Base-by-base conservation (phyloP, 768 basidiomycete genomes). In the Russula compacta region DNA sequence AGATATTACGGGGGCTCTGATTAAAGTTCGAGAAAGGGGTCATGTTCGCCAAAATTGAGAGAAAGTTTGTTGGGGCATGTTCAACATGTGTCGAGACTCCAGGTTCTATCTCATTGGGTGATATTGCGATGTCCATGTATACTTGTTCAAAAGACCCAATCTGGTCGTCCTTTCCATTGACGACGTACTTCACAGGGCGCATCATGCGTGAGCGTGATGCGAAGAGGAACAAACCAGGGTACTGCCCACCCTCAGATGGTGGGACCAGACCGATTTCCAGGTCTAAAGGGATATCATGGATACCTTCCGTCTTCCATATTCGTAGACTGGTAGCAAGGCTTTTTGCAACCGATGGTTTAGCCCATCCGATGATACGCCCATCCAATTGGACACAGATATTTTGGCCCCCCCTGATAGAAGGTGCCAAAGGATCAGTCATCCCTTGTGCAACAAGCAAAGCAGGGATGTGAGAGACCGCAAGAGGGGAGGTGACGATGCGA, bases 1-100 rank as follows among this genome's bases (percentile, higher is more conserved):
- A 93, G 58, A 93, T 93, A 68, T 93, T 93, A 69, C 91, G 83
- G 32, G 91, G 91, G 75, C 86, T 89, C 87, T 92, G 97, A 73
- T 99, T 99, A 76, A 98, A 99, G 73, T 99, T 95, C 46, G 95
- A 98, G 78, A 99, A 99, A 0, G 97, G 97, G 0, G 95, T 99
- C 66, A 99, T 78, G 72, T 98, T 98, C 48, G 97, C 97, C 64
- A 99, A 81, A 68, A 99, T 95, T 2, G 92, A 95, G 57, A 99
- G 75, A 73, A 99, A 94, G 72, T 92, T 95, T 8, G 97, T 98
- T 4, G 97, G 92, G 43, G 89, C 80, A 68, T 92, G 87, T 74
- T 99, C 97, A 44, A 97, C 87, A 73, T 99, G 97, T 0, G 90
- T 89, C 19, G 92, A 88, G 7, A 89, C 77, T 15, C 80, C 84